These are phyloP conservation scores for Neonectria ditissima DNA, from an alignment of 2,329 filamentous ascomycete genomes.

Conservation along the genomic window DNA sequence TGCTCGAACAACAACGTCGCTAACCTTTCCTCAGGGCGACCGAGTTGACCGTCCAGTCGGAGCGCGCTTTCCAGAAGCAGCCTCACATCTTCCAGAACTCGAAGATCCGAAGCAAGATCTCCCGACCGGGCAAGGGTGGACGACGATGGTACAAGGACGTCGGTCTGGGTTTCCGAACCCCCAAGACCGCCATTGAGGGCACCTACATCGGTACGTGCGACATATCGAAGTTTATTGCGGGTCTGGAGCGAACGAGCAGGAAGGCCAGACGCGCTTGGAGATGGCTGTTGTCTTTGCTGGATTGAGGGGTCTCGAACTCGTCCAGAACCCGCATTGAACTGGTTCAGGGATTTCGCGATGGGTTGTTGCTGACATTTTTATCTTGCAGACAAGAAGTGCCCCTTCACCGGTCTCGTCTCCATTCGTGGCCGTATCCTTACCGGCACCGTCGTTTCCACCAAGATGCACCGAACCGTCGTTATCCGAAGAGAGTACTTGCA, in stretches of 20 bases:
- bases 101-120: constrained; percentile 89
- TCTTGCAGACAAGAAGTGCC: constrained; percentile 98
- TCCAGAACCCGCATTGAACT: background rate
- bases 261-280: background rate
- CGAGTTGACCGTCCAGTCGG: constrained; percentile 99
- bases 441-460: constrained; percentile 98
- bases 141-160: constrained; percentile 99
- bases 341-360: background rate
- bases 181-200: constrained; percentile 98
- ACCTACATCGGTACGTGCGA: constrained; percentile 93
- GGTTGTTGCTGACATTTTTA: constrained; percentile 42
- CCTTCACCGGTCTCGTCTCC: constrained; percentile 98
- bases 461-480: constrained; percentile 99
- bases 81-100: constrained; percentile 99
- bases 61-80: constrained; percentile 99
- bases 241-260: constrained; percentile 19
- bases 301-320: background rate
- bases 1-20: constrained; percentile 39
- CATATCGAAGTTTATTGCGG: constrained; percentile 25
- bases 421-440: constrained; percentile 99
- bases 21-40: constrained; percentile 81
- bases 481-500: constrained; percentile 99
- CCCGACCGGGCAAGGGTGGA: constrained; percentile 89
- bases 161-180: constrained; percentile 98
- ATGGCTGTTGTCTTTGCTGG: background rate